Evolutionary conservation across 1,284 basidiomycete species (phyloP), one percentile per base, ranked within the genome.

Genomic region (Sanghuangporus sanghuang): DNA sequence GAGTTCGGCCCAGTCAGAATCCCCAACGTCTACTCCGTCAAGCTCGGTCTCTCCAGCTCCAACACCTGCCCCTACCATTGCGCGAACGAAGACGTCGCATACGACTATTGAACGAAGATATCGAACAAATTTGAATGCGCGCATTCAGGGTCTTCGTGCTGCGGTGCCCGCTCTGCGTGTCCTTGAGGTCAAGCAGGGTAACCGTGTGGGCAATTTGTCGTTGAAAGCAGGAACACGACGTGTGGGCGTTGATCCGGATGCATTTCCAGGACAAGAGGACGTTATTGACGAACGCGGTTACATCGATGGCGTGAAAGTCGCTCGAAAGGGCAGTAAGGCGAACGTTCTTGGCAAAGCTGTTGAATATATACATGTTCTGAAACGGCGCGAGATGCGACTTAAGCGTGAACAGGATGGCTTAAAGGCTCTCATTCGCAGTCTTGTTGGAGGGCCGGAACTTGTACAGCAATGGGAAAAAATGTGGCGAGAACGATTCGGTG

Each of bases 41-140:
- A 39, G 59, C 38, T 66, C 75, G 66, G 53, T 72, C 57, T 61
- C 76, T 63, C 57, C 69, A 61, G 67, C 74, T 35, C 68, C 73
- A 35, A 59, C 69, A 11, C 67, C 71, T 27, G 69, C 70, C 27
- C 67, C 67, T 35, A 67, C 71, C 5, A 69, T 73, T 38, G 65
- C 66, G 21, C 84, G 89, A 2, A 85, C 89, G n/a, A 92, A 92
- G 75, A 92, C 90, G 0, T 92, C 90, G 64, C 93, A 96, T 73
- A 96, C 94, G 9, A 94, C 92, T 27, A 95, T 96, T 68, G 94
- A 96, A 75, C 85, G 94, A 14, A 83, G 94, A 38, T 93, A 95
- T 71, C 85, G 94, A 46, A 95, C 93, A 16, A 95, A 95, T 73
- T 82, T 96, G 64, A 96, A 96, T 71, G 91, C 92, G 11, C 87